Evolutionary conservation across 2,329 filamentous ascomycete genomes (phyloP), one percentile per base, ranked within the genome.

Genomic region (Xylaria polymorpha): DNA sequence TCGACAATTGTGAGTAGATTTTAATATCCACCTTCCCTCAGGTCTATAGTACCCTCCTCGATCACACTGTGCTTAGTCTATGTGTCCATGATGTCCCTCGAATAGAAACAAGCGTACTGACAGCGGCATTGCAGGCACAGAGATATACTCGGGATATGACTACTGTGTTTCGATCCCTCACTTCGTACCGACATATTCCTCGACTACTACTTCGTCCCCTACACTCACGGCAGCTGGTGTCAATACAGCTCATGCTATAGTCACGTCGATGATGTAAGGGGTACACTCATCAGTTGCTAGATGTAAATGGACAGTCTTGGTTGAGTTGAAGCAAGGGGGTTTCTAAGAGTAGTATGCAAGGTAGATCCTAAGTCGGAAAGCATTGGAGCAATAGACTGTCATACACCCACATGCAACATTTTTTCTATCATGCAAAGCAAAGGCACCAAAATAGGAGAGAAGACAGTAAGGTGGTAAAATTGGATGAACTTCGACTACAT

Each of bases 161-260:
- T 64, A 64, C 53, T 64, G 61, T n/a, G 61, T 64, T 48, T 64
- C 61, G n/a, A 56, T 64, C 61, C 61, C 61, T 15, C 51, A 64
- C 15, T 64, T 58, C 51, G 22, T 50, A 39, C 61, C 61, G 2
- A 57, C 61, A 15, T 64, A 64, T 58, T 50, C 37, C 15, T 18
- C 39, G 7, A 63, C 61, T 50, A 64, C 51, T 29, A 25, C 61
- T 25, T 5, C 20, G 57, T 46, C 44, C 51, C 39, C 50, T 57
- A n/a, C 41, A 9, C 15, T 39, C 46, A 55, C 60, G 29, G n/a
- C 14, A 61, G 18, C 41, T n/a, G 15, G 41, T n/a, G 18, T n/a
- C 15, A 44, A 44, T 41, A 41, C 39, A 41, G 12, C 6, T 15
- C 10, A 15, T 15, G 2, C 39, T 41, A 41, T 15, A 41, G 39